Evolutionary conservation across 1,139 yeast genomes (phyloP).

Genomic region (Ogataea hybrid): DNA sequence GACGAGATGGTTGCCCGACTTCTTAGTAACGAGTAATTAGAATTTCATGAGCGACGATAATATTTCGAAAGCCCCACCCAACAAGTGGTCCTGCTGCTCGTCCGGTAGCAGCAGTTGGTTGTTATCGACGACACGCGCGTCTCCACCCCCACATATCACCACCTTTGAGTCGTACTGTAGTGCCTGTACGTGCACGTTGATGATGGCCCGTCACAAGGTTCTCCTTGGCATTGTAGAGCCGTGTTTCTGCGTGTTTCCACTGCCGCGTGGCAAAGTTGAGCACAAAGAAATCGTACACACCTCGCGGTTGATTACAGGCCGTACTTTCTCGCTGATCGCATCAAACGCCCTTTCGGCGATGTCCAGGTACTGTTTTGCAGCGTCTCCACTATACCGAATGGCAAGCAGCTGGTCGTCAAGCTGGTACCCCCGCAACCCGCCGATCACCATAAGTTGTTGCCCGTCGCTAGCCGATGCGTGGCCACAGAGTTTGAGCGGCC

Average conservation of each 20-base stretch:
- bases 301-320: neutral
- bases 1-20: constrained; percentile 9
- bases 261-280: constrained; percentile 18
- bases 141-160: constrained; percentile 25
- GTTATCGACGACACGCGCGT: constrained; percentile 17
- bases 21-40: constrained; percentile 6
- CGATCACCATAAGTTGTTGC: constrained; percentile 27
- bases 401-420: neutral
- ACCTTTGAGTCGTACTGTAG: constrained; percentile 24
- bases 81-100: neutral
- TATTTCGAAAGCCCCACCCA: constrained; percentile 17
- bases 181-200: constrained; percentile 13
- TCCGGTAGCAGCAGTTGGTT: constrained; percentile 9
- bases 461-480: constrained; percentile 26
- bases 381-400: neutral
- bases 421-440: constrained; percentile 28
- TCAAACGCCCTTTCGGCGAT: neutral
- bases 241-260: constrained; percentile 14
- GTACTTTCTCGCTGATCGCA: constrained; percentile 1
- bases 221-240: neutral
- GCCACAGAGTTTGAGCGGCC: constrained; percentile 26
- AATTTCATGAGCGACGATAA: constrained; percentile 21
- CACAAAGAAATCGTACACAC: constrained; percentile 8
- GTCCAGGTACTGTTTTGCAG: neutral
- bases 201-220: neutral